A percentile compares a stretch with the other conserved stretches of the same genome.
These are phyloP conservation scores for Penicillium brevicompactum DNA, from an alignment of 2,329 filamentous ascomycete genomes.

Conservation along the genomic window DNA sequence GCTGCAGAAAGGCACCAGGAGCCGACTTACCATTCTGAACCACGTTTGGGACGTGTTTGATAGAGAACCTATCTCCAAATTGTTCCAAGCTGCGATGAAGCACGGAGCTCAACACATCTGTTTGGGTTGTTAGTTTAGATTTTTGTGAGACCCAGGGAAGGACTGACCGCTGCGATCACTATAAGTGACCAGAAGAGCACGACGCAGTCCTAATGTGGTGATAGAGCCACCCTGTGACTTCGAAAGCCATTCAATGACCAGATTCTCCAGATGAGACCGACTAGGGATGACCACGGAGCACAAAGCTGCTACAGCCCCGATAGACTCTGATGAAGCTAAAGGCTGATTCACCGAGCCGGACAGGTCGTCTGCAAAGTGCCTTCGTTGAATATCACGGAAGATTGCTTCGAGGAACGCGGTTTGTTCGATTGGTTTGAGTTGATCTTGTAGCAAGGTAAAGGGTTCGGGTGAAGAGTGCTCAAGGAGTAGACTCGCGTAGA, in stretches of 20 bases:
- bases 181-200: slow-evolving; percentile 65
- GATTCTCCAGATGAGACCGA: slow-evolving; percentile 53
- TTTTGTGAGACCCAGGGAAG: background rate
- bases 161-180: slow-evolving; percentile 52
- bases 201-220: slow-evolving; percentile 65
- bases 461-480: slow-evolving; percentile 27
- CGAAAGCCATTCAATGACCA: slow-evolving; percentile 67
- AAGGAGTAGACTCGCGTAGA: slow-evolving; percentile 42
- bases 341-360: slow-evolving; percentile 13
- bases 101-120: slow-evolving; percentile 47
- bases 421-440: slow-evolving; percentile 53
- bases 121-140: slow-evolving; percentile 11
- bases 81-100: slow-evolving; percentile 69
- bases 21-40: slow-evolving; percentile 72
- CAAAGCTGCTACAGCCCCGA: slow-evolving; percentile 63
- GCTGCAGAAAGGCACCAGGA: background rate
- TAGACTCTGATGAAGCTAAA: slow-evolving; percentile 25
- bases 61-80: slow-evolving; percentile 85
- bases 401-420: slow-evolving; percentile 47
- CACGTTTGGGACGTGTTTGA: slow-evolving; percentile 79
- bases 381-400: slow-evolving; percentile 48
- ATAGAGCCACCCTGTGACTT: slow-evolving; percentile 67
- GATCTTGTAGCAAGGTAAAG: slow-evolving; percentile 43
- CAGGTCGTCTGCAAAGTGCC: slow-evolving; percentile 35
- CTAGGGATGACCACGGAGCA: slow-evolving; percentile 54